Conservation (phyloP, 805 yeast genomes). For the Wickerhamiella lipophila region DNA sequence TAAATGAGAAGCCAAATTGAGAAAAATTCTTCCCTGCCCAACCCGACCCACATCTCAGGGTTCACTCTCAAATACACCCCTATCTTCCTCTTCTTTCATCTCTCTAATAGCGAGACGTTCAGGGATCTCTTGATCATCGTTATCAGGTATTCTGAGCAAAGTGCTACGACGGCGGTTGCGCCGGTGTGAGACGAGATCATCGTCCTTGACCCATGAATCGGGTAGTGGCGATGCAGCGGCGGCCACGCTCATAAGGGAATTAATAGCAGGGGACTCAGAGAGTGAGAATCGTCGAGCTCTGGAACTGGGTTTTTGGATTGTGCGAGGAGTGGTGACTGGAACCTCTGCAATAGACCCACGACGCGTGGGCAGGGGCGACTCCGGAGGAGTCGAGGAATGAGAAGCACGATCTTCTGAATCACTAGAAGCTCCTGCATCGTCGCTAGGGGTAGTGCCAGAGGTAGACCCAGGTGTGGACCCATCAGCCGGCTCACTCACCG, state of each 20-base stretch:
- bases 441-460: neutral
- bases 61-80: slow-evolving; percentile 7
- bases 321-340: slow-evolving; percentile 13
- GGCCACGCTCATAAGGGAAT: slow-evolving; percentile 14
- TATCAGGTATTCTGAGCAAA: slow-evolving; percentile 11
- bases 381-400: neutral
- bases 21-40: no score
- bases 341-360: slow-evolving; percentile 4
- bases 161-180: slow-evolving; percentile 11
- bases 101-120: slow-evolving; percentile 29
- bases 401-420: neutral
- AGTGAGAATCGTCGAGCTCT: neutral
- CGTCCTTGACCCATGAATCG: slow-evolving; percentile 18
- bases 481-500: neutral
- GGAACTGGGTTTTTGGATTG: slow-evolving; percentile 11
- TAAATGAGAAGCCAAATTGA: no score
- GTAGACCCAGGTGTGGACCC: neutral
- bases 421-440: neutral
- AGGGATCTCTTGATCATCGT: slow-evolving; percentile 23
- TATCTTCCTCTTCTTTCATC: slow-evolving; percentile 23
- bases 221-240: slow-evolving; percentile 22
- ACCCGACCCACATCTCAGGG: neutral
- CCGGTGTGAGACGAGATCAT: slow-evolving; percentile 15
- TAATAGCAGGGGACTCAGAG: slow-evolving; percentile 7
- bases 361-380: slow-evolving; percentile 3